Evolutionary conservation across 2,329 filamentous ascomycete species (phyloP).

Genomic region (Neocatenulostroma microsporum): DNA sequence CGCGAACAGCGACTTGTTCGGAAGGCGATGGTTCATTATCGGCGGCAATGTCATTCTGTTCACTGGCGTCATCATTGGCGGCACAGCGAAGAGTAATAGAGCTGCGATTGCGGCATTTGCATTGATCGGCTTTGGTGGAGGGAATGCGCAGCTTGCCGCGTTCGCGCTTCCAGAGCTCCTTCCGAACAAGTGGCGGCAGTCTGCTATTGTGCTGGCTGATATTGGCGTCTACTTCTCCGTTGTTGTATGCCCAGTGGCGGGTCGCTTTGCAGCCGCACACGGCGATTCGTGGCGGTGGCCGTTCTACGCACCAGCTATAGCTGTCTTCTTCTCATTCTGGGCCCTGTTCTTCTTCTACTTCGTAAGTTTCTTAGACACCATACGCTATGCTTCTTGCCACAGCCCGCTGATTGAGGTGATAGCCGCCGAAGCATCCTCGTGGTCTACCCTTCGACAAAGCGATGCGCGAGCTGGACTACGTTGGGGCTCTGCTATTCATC

Average conservation of each 20-base stretch:
- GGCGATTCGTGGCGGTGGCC: no score
- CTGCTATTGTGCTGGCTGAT: constrained; percentile 6
- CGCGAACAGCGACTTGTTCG: constrained; percentile 9
- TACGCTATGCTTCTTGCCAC: constrained; percentile 3
- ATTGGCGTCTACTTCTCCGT: constrained; percentile 5
- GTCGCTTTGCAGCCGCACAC: constrained; percentile 1
- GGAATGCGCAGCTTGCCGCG: constrained; percentile 5
- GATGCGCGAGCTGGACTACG: constrained; percentile 4
- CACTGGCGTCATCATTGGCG: constrained; percentile 3
- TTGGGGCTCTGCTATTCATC: constrained; percentile 3
- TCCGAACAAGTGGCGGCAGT: constrained; percentile 9
- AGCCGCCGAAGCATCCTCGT: constrained; percentile 7
- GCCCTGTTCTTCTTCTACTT: no score
- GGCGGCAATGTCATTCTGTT: constrained; percentile 4
- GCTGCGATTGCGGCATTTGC: constrained; percentile 7
- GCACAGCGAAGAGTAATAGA: constrained; percentile 1
- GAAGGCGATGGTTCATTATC: constrained; percentile 8
- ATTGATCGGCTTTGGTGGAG: constrained; percentile 5
- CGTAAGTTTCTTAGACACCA: no score
- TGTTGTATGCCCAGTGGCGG: constrained; percentile 4
- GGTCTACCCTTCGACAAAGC: constrained; percentile 5
- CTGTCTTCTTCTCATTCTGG: no score
- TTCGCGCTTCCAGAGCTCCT: constrained; percentile 6
- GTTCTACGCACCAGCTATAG: no score
- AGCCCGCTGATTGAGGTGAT: constrained; percentile 1